Percentiles rank a stretch among this genome's conserved stretches.
Conservation (phyloP, 2,329 filamentous ascomycete species). For the Penicillium janthinellum region DNA sequence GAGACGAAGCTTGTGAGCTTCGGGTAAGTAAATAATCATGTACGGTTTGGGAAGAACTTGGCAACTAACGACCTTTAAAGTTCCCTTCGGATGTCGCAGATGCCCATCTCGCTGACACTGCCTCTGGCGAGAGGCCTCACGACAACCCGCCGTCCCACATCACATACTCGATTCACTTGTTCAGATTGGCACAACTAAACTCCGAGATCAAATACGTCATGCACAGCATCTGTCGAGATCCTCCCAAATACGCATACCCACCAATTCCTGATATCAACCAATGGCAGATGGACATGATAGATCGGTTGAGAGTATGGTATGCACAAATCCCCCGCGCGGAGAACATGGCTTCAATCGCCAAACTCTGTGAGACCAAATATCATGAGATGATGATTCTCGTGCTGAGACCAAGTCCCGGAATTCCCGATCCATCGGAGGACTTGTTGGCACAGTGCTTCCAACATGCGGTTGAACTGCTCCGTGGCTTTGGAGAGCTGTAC, state of each 20-base stretch:
- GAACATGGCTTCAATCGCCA: slow-evolving; percentile 13
- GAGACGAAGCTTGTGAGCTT: slow-evolving; percentile 59
- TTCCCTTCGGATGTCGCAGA: slow-evolving; percentile 26
- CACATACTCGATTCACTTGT: slow-evolving; percentile 52
- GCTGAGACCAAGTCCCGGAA: slow-evolving; percentile 55
- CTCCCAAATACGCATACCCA: slow-evolving; percentile 54
- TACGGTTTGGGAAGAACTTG: not conserved
- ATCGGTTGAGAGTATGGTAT: slow-evolving; percentile 47
- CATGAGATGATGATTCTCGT: slow-evolving; percentile 54
- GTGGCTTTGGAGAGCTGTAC: slow-evolving; percentile 49
- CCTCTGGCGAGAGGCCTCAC: not conserved
- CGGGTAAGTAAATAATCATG: slow-evolving; percentile 38
- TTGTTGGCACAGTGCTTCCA: slow-evolving; percentile 47
- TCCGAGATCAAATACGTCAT: slow-evolving; percentile 62
- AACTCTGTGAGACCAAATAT: slow-evolving; percentile 50
- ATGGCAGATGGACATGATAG: slow-evolving; percentile 52
- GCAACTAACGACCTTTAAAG: not conserved
- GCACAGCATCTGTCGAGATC: slow-evolving; percentile 54
- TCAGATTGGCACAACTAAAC: slow-evolving; percentile 49
- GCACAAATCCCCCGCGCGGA: slow-evolving; percentile 37
- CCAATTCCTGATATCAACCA: slow-evolving; percentile 46
- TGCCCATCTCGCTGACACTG: slow-evolving; percentile 15
- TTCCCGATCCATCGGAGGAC: slow-evolving; percentile 50
- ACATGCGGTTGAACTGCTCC: slow-evolving; percentile 47
- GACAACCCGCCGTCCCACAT: slow-evolving; percentile 33